phyloP scores from a whole-genome alignment of 441 rosid species.

The Pelargonium myrrhifolium region DNA sequence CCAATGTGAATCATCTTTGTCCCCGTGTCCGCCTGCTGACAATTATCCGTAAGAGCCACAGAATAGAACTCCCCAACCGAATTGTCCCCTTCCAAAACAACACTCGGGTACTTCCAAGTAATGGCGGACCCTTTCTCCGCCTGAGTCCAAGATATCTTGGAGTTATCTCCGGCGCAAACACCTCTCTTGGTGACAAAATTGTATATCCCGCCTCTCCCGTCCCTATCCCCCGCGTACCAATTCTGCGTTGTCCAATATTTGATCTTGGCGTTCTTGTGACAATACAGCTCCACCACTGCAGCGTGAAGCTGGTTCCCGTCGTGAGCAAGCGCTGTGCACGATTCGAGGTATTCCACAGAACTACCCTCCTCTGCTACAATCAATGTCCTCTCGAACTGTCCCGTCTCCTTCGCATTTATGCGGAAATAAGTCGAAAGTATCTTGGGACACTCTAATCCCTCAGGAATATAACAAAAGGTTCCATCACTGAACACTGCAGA shows the following conservation, averaged over 20 bases:
- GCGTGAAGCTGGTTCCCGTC: constrained; percentile 89
- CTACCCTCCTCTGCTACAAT: constrained; percentile 88
- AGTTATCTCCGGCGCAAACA: constrained; percentile 65
- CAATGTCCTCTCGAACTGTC: constrained; percentile 95
- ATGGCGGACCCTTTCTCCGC: constrained; percentile 92
- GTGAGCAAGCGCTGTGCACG: constrained; percentile 88
- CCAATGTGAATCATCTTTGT: constrained; percentile 97
- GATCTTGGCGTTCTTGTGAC: constrained; percentile 73
- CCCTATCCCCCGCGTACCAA: constrained; percentile 88
- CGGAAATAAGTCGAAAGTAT: constrained; percentile 83
- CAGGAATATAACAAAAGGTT: constrained; percentile 71
- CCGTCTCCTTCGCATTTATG: constrained; percentile 81
- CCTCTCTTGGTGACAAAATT: constrained; percentile 94
- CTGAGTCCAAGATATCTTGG: constrained; percentile 96
- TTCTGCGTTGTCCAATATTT: constrained; percentile 90
- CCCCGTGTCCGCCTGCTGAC: constrained; percentile 95
- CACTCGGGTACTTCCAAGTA: constrained; percentile 94
- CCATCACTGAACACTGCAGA: constrained; percentile 92
- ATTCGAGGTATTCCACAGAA: constrained; percentile 88
- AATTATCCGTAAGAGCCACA: constrained; percentile 78
- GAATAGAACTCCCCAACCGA: constrained; percentile 84
- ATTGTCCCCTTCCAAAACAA: constrained; percentile 80
- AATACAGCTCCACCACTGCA: constrained; percentile 84
- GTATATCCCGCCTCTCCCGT: constrained; percentile 84
- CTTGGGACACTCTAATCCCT: constrained; percentile 81